Base-by-base conservation (phyloP, 352 stramenopile species). In the Globisporangium solare region DNA sequence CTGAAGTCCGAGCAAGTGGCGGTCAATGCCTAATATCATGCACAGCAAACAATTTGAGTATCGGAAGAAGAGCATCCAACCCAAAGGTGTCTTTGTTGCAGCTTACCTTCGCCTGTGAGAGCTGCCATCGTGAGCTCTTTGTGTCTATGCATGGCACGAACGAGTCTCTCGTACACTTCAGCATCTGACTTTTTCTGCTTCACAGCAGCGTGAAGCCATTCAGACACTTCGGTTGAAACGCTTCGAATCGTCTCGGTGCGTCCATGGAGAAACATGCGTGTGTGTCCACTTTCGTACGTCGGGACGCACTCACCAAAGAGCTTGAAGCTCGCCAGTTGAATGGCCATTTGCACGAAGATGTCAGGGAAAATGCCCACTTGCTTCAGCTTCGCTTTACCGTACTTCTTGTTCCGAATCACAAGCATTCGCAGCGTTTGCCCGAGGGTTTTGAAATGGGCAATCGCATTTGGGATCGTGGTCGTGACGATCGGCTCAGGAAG, bases 281-380 rank as follows among this genome's bases (percentile, higher is more conserved):
- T 95, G 73, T 98, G 92, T 4, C 83, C 95, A 42, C 93, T 95
- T 68, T 99, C 96, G 62, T 99, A 98, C 7, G 94, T 98, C 20
- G 89, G 91, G 4, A 92, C 86, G 46, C 85, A 74, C 49, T 94
- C 70, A 2, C 81, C 78, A 77, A 89, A 97, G 1, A 98, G 74
- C 52, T 88, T 78, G 58, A 88, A 98, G 0, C 87, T 85, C 1
- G 90, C 91, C 15, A 98, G 68, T 61, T 98, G 94, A 49, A 98
- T 94, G 10, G 79, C 91, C 71, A 98, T 90, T 70, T 99, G 96
- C 21, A 97, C 79, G 58, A 96, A 98, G 10, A 89, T 92, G 72
- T 98, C 96, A 3, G 96, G 92, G 46, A 92, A 96, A 46, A 96
- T 79, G 15, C 70, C 71, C 27, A 81, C 64, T 0, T 71, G 49